Percentiles rank a stretch among this genome's conserved stretches.
phyloP scores from a whole-genome alignment of 768 basidiomycete species.

The Boletus insuetus region DNA sequence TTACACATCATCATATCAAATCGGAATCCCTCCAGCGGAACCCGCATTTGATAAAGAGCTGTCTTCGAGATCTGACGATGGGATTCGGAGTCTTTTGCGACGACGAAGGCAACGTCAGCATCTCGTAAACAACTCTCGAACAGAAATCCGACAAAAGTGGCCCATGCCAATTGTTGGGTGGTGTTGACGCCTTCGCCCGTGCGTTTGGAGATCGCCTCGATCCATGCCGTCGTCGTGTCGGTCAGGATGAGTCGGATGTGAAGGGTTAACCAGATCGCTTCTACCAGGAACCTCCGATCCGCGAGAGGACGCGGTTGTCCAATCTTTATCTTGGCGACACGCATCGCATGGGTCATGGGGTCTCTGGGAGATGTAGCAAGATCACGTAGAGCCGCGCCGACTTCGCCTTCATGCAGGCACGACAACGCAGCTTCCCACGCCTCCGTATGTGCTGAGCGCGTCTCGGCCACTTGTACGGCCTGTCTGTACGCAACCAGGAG shows the following conservation, averaged over 20 bases:
- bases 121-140: constrained; percentile 47
- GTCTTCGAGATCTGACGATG: constrained; percentile 52
- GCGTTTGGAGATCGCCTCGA: constrained; percentile 32
- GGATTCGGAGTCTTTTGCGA: constrained; percentile 48
- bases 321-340: constrained; percentile 47
- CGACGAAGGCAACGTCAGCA: constrained; percentile 41
- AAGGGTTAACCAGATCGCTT: constrained; percentile 56
- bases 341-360: constrained; percentile 50
- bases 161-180: constrained; percentile 43
- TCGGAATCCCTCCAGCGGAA: constrained; percentile 47
- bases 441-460: constrained; percentile 51
- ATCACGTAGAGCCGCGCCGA: constrained; percentile 32
- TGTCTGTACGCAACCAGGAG: constrained; percentile 41
- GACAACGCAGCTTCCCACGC: constrained; percentile 64
- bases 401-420: constrained; percentile 47
- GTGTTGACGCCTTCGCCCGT: constrained; percentile 15
- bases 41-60: constrained; percentile 41
- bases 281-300: constrained; percentile 57
- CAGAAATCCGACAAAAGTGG: constrained; percentile 44
- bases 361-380: constrained; percentile 36
- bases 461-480: constrained; percentile 40
- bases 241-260: constrained; percentile 50
- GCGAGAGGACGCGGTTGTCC: constrained; percentile 58
- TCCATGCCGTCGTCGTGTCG: constrained; percentile 42
- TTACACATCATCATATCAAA: constrained; percentile 42